Base-by-base conservation (phyloP, 768 basidiomycete species). In the Cystofilobasidium capitatum region DNA sequence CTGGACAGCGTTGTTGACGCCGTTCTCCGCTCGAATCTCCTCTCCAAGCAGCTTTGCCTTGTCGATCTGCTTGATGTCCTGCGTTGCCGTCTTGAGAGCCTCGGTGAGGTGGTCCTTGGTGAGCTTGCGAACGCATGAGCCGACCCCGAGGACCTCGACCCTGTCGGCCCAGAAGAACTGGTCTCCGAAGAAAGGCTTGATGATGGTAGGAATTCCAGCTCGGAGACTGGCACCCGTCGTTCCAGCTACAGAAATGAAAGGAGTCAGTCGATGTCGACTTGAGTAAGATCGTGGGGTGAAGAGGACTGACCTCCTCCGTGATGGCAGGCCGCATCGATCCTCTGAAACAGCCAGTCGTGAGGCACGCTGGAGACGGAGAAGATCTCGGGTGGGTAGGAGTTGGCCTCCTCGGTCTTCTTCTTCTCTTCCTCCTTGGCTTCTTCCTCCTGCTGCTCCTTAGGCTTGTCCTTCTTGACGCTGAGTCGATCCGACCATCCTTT, bases 111-210 rank as follows among this genome's bases (percentile, higher is more conserved):
- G 80, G 20, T 88, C 83, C 17, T 87, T 86, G 14, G 88, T 91
- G 64, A 98, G 80, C 77, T 93, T 94, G 72, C 89, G 84, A 60
- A 99, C 86, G 61, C 87, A 85, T 36, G 86, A 82, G 54, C 94
- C 96, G 58, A 98, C 85, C 42, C 93, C 93, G 47, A 99, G 82
- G 2, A 92, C 91, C 76, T 96, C 91, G n/a, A 97, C 91, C 35
- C 94, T 87, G 77, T 99, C 91, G 3, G 91, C 90, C 91, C 91
- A 98, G 79, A 97, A 94, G 76, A 88, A 90, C 73, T 97, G 93
- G 76, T 51, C 33, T 20, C 31, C 47, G 62, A 63, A 99, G 83
- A 98, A 99, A 0, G 96, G 94, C 70, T 86, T 86, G 75, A 98
- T 91, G 73, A 99, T 88, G 1, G 93, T 98, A 0, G 96, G 94